Evolutionary conservation across 2,329 filamentous ascomycete genomes (phyloP), one percentile per base, ranked within the genome.

Genomic region (Colletotrichum scovillei): DNA sequence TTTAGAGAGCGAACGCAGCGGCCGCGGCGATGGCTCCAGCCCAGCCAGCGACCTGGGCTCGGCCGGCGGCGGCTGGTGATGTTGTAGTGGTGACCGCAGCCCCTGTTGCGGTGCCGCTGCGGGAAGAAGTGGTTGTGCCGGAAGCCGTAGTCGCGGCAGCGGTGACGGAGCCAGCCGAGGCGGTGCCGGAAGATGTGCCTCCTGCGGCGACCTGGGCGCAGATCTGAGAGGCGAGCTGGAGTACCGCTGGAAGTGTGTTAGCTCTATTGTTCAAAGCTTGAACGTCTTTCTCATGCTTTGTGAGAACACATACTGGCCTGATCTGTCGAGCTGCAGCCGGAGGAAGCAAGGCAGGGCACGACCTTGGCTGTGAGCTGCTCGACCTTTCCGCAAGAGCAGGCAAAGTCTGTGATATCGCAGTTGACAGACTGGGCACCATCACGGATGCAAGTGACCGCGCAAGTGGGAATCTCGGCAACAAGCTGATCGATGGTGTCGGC

Each of bases 341-440:
- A 64, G 24, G 73, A 74, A 5, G 81, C 78, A 30, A 86, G 77
- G 73, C 85, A 86, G 30, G 80, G 78, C 52, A 81, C 75, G 35
- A 82, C 80, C 8, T 77, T 76, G 32, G 78, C 68, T 9, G 80
- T 82, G 66, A 86, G 80, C 53, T 77, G 76, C 46, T 80, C 76
- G 22, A 82, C 71, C 52, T 84, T 81, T 62, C 59, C 57, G 78
- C 85, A 87, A 70, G 82, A 81, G 78, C 85, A 86, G 16, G 66
- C 74, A 56, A 80, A 75, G 76, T 86, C 83, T 67, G 73, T 72
- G 63, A 78, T 28, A 2, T 58, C 69, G 78, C 84, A 86, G 71
- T 80, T 80, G 49, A 82, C 77, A 56, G 76, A 52, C 22, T 74
- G 75, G 24, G 81, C 79, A 12, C 78, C 81, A 7, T 76, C 65